These are phyloP conservation scores for Pseudofabraea citricarpa DNA, from an alignment of 2,329 filamentous ascomycete species.

Conservation along the genomic window DNA sequence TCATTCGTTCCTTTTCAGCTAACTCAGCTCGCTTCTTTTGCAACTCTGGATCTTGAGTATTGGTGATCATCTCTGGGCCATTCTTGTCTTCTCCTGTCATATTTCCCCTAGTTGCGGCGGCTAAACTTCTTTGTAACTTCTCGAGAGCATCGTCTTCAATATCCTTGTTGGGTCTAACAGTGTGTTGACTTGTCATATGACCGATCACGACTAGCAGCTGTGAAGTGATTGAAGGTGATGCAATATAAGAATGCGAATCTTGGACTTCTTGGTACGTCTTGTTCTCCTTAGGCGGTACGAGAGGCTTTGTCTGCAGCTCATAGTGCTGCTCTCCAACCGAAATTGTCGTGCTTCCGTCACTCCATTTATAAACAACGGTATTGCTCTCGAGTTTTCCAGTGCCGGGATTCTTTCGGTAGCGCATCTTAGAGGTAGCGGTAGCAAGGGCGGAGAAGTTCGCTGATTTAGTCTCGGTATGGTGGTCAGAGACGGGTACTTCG, in stretches of 20 bases:
- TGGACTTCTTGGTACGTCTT: constrained; percentile 61
- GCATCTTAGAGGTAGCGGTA: constrained; percentile 59
- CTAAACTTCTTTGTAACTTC: constrained; percentile 62
- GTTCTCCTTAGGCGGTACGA: constrained; percentile 51
- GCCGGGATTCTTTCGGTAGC: constrained; percentile 62
- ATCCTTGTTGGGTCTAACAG: constrained; percentile 60
- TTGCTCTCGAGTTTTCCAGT: constrained; percentile 69
- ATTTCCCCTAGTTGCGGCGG: constrained; percentile 53
- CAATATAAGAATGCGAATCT: constrained; percentile 73
- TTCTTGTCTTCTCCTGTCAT: constrained; percentile 48
- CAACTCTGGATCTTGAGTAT: constrained; percentile 70
- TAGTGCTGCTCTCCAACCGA: constrained; percentile 73
- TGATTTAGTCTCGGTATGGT: constrained; percentile 41
- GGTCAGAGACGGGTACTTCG: constrained; percentile 55
- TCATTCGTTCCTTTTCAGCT: constrained; percentile 68
- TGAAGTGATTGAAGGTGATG: constrained; percentile 63
- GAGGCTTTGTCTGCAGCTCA: constrained; percentile 65
- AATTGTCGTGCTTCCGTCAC: constrained; percentile 71
- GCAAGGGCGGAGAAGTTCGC: constrained; percentile 48
- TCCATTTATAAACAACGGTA: constrained; percentile 71
- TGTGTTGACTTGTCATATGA: constrained; percentile 70
- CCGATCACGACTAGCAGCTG: constrained; percentile 68
- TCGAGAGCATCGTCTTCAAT: constrained; percentile 69
- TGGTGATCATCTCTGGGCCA: constrained; percentile 62
- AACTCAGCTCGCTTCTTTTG: constrained; percentile 69